Evolutionary conservation across 2,329 filamentous ascomycete species (phyloP), one percentile per base, ranked within the genome.

Genomic region (Cladosporium austrohemisphaericum): DNA sequence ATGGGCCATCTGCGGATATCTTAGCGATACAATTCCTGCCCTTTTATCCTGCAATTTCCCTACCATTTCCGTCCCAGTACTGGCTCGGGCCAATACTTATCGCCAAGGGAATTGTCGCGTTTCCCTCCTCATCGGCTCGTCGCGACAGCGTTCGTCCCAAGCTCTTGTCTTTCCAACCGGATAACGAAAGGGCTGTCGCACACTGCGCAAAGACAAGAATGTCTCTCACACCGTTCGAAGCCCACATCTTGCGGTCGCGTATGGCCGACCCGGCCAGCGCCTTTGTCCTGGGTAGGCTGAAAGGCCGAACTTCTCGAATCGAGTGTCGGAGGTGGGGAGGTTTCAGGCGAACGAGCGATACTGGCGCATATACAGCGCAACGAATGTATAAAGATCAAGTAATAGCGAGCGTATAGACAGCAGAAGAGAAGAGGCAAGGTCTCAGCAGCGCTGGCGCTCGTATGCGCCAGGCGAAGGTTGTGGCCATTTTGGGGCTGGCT

Each of bases 31-130:
- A 13, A 43, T 26, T 28, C 18, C 5, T 11, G 11, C 5, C 16
- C 23, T 11, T 14, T 11, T 16, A 7, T 38, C 9, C 19, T 22
- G 20, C 29, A n/a, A 28, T 11, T 20, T 16, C 35, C 47, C 43
- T 43, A 59, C 60, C 63, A 35, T 61, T 60, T 20, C 66, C 66
- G 29, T 68, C 65, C 65, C 65, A 68, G 45, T 67, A 68, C 50
- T 68, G 65, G 54, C 64, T 65, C 13, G 66, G 60, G 16, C 54
- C 60, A 19, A 68, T 55, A 38, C 57, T 60, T 37, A 68, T 60
- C 19, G 66, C 57, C 16, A 59, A 57, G 1, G 65, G 63, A 41
- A 64, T 59, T 14, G 57, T 59, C 32, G 40, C 47, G 19, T 46
- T 53, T 13, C 16, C 31, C 3, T 47, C 25, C 20, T 20, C 29